Evolutionary conservation across 73 alveolate species (phyloP), one percentile per base, ranked within the genome.

Genomic region (Paramecium caudatum): DNA sequence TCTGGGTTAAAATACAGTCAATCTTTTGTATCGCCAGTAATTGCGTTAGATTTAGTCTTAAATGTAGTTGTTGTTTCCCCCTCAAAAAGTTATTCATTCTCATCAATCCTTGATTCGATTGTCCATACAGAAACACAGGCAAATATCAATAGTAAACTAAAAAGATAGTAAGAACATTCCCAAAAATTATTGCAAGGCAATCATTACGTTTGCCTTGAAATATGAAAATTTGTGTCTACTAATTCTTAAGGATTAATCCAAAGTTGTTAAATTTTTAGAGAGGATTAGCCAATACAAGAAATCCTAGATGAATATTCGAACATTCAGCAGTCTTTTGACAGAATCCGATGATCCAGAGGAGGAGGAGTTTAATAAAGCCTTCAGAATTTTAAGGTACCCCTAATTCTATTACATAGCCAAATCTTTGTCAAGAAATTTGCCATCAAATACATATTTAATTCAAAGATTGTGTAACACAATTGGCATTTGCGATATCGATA

Each of bases 101-200:
- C 12, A 55, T 27, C 30, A 43, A 10, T 43, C 80, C 8, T 7
- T 17, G 0, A 21, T 55, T 5, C 23, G 12, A 55, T 10, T 55
- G 8, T 27, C 23, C 30, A 55, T 55, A 13, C 4, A 55, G 30
- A 55, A 55, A 23, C 17, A 23, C 23, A 55, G 30, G 30, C 46
- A 43, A 55, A 6, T 55, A 0, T 55, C 80, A 55, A 19, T 34
- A 9, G 13, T 32, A 65, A 68, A 74, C 49, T 45, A 74, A 74
- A 74, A 74, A 23, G 88, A 74, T 25, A 74, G 69, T 0, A 74
- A 74, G 32, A 74, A 74, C 65, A 74, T 74, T 12, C 88, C 88
- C 10, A 74, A 74, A 25, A 74, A 74, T 13, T 74, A 74, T 39
- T 74, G 88, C 32, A 74, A 74, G 68, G 88, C 88, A 13, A 74